Percentiles rank a stretch among this genome's conserved stretches.
Evolutionary conservation across 306 rosid species (phyloP).

Genomic region (Rosa chinensis): DNA sequence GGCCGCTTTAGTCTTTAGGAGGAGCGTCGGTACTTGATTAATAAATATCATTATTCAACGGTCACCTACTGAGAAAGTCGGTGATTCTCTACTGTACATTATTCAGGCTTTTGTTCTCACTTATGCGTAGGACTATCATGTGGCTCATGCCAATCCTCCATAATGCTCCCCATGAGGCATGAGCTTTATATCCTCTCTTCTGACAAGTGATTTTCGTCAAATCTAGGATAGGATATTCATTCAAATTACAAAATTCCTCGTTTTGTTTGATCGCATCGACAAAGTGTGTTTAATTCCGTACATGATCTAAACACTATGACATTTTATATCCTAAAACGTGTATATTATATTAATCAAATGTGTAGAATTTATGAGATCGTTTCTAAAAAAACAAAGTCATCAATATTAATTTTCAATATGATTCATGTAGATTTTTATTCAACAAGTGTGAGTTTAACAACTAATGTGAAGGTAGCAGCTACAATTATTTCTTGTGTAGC

Average conservation of each 20-base stretch:
- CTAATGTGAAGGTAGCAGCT: background rate
- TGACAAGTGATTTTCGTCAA: too few relatives aligned
- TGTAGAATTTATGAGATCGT: accelerated
- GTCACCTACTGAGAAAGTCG: background rate
- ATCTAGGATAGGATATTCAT: too few relatives aligned
- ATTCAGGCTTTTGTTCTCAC: background rate
- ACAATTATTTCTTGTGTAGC: background rate
- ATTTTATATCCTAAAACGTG: background rate
- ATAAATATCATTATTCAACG: background rate
- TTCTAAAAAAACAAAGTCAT: background rate
- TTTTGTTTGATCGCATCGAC: too few relatives aligned
- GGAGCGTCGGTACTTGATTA: background rate
- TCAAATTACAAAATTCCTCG: too few relatives aligned
- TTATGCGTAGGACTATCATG: too few relatives aligned
- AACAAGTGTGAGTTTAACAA: background rate
- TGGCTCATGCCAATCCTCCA: too few relatives aligned
- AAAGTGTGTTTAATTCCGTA: too few relatives aligned
- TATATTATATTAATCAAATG: background rate
- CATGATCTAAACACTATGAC: background rate
- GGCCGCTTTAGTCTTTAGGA: background rate
- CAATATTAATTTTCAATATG: background rate
- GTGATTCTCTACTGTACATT: background rate
- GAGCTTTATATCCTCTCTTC: too few relatives aligned
- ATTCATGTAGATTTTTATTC: background rate
- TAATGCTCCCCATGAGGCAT: too few relatives aligned